Evolutionary conservation across 2,329 filamentous ascomycete species (phyloP).

Genomic region (Ceratocystis colombiana): DNA sequence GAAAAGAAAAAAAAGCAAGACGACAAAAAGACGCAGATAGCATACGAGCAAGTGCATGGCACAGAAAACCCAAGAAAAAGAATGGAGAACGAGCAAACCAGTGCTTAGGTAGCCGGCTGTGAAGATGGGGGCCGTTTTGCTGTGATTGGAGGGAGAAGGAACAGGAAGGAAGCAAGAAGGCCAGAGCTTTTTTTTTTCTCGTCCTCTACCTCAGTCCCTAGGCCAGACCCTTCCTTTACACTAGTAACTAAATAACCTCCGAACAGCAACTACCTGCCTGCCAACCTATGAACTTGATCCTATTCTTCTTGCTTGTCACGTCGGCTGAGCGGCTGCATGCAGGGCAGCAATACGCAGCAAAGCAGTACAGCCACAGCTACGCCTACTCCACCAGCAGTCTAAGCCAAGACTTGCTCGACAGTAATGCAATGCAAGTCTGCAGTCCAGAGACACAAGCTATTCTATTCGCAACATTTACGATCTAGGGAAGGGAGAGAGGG

Average conservation of each 20-base stretch:
- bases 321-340: neutral
- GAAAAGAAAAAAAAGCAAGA: neutral
- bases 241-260: neutral
- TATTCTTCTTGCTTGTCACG: neutral
- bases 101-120: too few species aligned
- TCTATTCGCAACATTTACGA: neutral
- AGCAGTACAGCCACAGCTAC: neutral
- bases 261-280: too few species aligned
- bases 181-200: neutral
- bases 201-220: neutral
- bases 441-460: neutral
- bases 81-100: neutral
- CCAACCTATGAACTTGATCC: too few species aligned
- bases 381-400: neutral
- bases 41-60: too few species aligned
- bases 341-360: neutral
- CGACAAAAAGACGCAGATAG: neutral
- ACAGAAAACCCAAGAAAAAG: neutral
- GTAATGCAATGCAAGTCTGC: neutral
- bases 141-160: neutral
- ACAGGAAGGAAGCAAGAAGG: neutral
- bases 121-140: constrained; percentile 5
- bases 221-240: neutral
- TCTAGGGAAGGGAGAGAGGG: neutral
- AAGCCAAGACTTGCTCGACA: neutral